Conservation (phyloP, 2,329 filamentous ascomycete species). For the Penicillium sp. region DNA sequence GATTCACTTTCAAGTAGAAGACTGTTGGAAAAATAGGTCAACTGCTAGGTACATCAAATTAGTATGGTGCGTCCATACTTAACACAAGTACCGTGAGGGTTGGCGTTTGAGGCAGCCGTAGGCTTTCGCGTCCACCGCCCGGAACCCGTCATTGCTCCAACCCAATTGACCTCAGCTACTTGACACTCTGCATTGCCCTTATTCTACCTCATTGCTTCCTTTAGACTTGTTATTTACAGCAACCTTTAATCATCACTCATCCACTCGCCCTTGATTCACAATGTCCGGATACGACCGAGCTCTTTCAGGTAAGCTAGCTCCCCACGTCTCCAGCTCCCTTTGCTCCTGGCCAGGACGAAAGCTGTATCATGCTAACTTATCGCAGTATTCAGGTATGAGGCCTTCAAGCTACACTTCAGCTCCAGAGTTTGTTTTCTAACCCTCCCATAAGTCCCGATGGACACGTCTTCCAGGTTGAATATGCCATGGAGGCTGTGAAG, state of each 20-base stretch:
- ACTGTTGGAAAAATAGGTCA: background rate
- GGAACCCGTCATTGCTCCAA: conserved; percentile 28
- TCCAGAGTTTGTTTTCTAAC: conserved; percentile 47
- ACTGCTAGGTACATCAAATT: conserved; percentile 2
- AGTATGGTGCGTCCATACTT: conserved; percentile 1
- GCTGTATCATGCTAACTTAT: conserved; percentile 42
- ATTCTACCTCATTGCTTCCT: conserved; percentile 6
- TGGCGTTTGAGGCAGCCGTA: conserved; percentile 23
- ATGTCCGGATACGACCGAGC: conserved; percentile 98
- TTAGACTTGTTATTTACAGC: background rate
- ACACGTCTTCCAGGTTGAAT: conserved; percentile 99
- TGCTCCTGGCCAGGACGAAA: conserved; percentile 31
- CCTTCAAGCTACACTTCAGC: conserved; percentile 14
- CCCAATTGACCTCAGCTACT: conserved; percentile 17
- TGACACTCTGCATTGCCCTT: conserved; percentile 13
- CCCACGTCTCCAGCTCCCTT: conserved; percentile 25
- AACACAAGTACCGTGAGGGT: conserved; percentile 1
- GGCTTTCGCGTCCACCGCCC: conserved; percentile 30
- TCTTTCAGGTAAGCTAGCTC: conserved; percentile 74
- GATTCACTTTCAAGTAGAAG: too few relatives aligned
- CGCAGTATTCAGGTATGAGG: conserved; percentile 75
- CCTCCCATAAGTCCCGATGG: conserved; percentile 77
- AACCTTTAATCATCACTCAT: background rate
- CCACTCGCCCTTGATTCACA: conserved; percentile 23
- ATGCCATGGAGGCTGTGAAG: conserved; percentile 98